A percentile compares a stretch with the other conserved stretches of the same genome.
Conservation (phyloP, 176 grass and related monocot species). For the Oryza coarctata region DNA sequence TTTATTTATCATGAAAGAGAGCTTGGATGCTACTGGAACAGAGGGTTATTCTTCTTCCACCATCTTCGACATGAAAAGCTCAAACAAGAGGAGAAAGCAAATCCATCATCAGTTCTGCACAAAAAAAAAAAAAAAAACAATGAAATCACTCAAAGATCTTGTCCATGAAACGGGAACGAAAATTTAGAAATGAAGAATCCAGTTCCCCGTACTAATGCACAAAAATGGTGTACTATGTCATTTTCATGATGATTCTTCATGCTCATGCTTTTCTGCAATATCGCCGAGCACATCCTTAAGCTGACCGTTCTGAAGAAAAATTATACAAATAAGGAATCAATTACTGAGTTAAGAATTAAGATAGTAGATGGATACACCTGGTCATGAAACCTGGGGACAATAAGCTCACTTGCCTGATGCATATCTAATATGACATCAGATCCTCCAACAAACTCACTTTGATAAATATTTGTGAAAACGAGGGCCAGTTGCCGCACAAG, state of each 20-base stretch:
- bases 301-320: slow-evolving; percentile 79
- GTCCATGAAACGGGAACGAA: not conserved
- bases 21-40: not conserved
- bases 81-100: not conserved
- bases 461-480: slow-evolving; percentile 97
- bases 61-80: not conserved
- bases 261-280: slow-evolving; percentile 32
- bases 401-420: slow-evolving; percentile 75
- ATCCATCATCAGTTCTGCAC: not conserved
- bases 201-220: not conserved
- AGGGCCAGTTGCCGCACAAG: slow-evolving; percentile 77
- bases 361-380: slow-evolving; percentile 10
- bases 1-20: slow-evolving; percentile 29
- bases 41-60: not conserved
- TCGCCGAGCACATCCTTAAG: slow-evolving; percentile 69
- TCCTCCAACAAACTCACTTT: slow-evolving; percentile 91
- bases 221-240: not conserved
- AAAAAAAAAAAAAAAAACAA: not conserved
- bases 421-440: slow-evolving; percentile 93
- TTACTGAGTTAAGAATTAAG: not conserved
- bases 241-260: slow-evolving; percentile 38
- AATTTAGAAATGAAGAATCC: not conserved
- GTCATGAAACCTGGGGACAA: not conserved
- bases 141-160: not conserved
- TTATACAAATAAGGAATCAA: not conserved